Evolutionary conservation across 352 stramenopile species (phyloP).

Genomic region (Globisporangium alternatum): DNA sequence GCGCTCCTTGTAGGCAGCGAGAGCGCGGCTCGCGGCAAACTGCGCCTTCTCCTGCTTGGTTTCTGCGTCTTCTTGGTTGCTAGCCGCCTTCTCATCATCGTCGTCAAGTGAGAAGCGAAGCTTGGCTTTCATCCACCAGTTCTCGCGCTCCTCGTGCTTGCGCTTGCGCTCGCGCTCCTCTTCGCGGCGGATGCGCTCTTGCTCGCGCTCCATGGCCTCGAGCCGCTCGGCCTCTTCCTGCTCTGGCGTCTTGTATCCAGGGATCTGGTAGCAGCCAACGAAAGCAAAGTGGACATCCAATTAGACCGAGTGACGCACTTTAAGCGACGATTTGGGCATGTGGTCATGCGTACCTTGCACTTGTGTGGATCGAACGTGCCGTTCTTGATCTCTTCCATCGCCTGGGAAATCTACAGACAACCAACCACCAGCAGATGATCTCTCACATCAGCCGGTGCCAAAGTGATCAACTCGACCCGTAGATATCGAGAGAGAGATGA

Average conservation of each 20-base stretch:
- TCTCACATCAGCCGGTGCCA: background rate
- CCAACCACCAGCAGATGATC: background rate
- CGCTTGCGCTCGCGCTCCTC: slow-evolving; percentile 32
- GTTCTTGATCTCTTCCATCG: slow-evolving; percentile 80
- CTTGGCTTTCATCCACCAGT: slow-evolving; percentile 67
- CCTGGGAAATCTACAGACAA: slow-evolving; percentile 45
- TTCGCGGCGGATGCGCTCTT: slow-evolving; percentile 41
- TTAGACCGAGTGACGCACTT: too few species aligned
- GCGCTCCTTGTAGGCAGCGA: slow-evolving; percentile 65
- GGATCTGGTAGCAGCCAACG: slow-evolving; percentile 34
- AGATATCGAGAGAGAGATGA: background rate
- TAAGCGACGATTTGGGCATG: too few species aligned
- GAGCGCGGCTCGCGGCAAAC: slow-evolving; percentile 53
- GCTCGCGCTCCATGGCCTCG: slow-evolving; percentile 30
- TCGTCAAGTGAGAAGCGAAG: slow-evolving; percentile 43
- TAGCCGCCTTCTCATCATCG: slow-evolving; percentile 11
- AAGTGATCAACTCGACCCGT: background rate
- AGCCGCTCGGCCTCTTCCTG: slow-evolving; percentile 58
- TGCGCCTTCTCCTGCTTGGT: background rate
- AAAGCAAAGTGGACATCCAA: background rate
- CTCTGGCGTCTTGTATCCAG: slow-evolving; percentile 71
- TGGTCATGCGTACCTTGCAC: slow-evolving; percentile 46
- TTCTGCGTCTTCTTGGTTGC: slow-evolving; percentile 16
- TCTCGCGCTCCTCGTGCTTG: slow-evolving; percentile 61
- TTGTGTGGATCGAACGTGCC: slow-evolving; percentile 71